A percentile compares a stretch with the other conserved stretches of the same genome.
These are phyloP conservation scores for Helicocarpus griseus DNA, from an alignment of 2,329 filamentous ascomycete species.

Conservation along the genomic window DNA sequence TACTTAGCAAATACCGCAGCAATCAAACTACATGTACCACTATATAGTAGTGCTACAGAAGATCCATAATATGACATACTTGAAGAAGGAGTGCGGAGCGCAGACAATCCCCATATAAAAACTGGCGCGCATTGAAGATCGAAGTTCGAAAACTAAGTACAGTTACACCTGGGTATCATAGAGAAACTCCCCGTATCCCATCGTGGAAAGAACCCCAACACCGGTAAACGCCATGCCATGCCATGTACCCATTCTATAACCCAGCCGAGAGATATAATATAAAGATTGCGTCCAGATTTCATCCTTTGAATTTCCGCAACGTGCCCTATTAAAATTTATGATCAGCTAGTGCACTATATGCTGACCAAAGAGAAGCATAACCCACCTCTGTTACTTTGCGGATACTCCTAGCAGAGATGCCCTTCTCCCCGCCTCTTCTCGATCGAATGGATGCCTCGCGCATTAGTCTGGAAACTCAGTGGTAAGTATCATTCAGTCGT, in stretches of 20 bases:
- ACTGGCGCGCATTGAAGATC: background rate
- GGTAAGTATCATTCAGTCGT: background rate
- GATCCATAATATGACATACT: no score
- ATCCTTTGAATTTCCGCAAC: constrained; percentile 32
- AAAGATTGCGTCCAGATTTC: background rate
- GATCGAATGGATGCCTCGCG: constrained; percentile 70
- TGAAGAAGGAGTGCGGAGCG: no score
- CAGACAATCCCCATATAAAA: background rate
- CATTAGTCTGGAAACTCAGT: constrained; percentile 49
- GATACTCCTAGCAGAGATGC: constrained; percentile 64
- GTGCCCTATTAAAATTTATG: constrained; percentile 43
- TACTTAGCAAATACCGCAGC: no score
- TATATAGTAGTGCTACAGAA: background rate
- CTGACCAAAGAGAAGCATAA: constrained; percentile 1
- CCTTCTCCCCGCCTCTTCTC: constrained; percentile 62
- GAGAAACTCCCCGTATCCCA: background rate
- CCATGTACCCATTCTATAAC: background rate
- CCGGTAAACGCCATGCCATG: background rate
- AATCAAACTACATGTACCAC: no score
- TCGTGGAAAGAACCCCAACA: background rate
- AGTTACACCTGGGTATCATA: background rate
- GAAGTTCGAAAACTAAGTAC: background rate
- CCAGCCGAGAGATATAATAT: background rate
- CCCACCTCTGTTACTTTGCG: constrained; percentile 67
- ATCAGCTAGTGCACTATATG: background rate